Evolutionary conservation across 768 basidiomycete species (phyloP).

Genomic region (Royoungia palumana): DNA sequence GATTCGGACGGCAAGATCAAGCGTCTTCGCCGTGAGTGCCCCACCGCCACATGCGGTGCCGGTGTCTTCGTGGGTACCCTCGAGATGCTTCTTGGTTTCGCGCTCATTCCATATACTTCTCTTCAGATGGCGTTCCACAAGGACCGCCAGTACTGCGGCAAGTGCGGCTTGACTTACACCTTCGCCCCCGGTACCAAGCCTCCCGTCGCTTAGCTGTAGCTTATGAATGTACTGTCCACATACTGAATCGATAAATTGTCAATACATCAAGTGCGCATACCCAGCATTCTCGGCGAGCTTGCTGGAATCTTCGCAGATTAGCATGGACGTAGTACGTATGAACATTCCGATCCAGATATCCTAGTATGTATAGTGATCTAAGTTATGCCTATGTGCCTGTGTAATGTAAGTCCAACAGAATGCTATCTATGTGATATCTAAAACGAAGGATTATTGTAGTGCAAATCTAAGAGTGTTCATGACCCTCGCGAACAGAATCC

Average conservation of each 20-base stretch:
- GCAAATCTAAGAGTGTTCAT: not conserved
- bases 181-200: constrained; percentile 81
- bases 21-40: constrained; percentile 97
- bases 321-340: not conserved
- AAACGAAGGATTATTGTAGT: not conserved
- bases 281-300: no score
- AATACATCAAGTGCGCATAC: no score
- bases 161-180: constrained; percentile 85
- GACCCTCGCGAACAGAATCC: not conserved
- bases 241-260: no score
- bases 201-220: constrained; percentile 42
- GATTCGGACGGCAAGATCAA: constrained; percentile 99
- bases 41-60: constrained; percentile 76
- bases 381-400: constrained; percentile 5
- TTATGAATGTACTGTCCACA: no score
- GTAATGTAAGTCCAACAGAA: not conserved
- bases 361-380: not conserved
- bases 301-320: not conserved
- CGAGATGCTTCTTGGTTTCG: not conserved
- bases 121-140: constrained; percentile 96
- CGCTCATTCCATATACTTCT: constrained; percentile 11
- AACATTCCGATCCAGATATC: not conserved
- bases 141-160: constrained; percentile 97
- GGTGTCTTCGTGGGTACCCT: constrained; percentile 71
- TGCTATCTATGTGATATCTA: not conserved